These are phyloP conservation scores for Erigeron canadensis DNA, from an alignment of 129 eudicot genomes.

Conservation along the genomic window DNA sequence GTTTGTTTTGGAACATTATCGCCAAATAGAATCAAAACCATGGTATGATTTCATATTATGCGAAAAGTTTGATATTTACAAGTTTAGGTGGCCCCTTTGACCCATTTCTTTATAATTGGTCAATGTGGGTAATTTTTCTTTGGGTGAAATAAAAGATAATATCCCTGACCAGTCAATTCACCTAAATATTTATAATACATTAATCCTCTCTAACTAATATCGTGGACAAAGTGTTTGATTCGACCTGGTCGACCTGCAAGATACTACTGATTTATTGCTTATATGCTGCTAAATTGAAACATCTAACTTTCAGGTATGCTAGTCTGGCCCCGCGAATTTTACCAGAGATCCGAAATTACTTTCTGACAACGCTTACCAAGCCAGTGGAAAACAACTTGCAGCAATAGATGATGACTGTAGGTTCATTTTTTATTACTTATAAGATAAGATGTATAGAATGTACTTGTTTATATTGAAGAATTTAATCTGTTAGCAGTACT, in stretches of 20 bases:
- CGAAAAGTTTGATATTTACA: background rate
- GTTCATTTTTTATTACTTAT: conserved; percentile 31
- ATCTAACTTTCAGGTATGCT: conserved; percentile 42
- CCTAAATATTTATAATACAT: background rate
- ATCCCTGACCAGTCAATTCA: background rate
- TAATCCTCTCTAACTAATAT: background rate
- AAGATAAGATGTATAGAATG: conserved; percentile 43
- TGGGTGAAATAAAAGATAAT: background rate
- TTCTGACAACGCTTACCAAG: conserved; percentile 47
- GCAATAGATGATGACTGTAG: conserved; percentile 18
- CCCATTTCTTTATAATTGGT: background rate
- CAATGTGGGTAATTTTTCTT: background rate
- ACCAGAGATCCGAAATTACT: conserved; percentile 67
- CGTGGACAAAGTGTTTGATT: background rate
- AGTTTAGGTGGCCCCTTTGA: background rate
- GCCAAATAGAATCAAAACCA: conserved; percentile 48
- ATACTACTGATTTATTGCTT: background rate
- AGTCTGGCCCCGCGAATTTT: conserved; percentile 51
- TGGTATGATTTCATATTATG: conserved; percentile 50
- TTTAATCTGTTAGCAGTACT: conserved; percentile 22
- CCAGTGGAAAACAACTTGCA: conserved; percentile 35
- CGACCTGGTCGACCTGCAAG: background rate
- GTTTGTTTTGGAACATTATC: conserved; percentile 68
- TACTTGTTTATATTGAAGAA: conserved; percentile 24
- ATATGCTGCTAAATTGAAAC: conserved; percentile 13